phyloP scores from a whole-genome alignment of 768 basidiomycete species.

The Mycena rosella region DNA sequence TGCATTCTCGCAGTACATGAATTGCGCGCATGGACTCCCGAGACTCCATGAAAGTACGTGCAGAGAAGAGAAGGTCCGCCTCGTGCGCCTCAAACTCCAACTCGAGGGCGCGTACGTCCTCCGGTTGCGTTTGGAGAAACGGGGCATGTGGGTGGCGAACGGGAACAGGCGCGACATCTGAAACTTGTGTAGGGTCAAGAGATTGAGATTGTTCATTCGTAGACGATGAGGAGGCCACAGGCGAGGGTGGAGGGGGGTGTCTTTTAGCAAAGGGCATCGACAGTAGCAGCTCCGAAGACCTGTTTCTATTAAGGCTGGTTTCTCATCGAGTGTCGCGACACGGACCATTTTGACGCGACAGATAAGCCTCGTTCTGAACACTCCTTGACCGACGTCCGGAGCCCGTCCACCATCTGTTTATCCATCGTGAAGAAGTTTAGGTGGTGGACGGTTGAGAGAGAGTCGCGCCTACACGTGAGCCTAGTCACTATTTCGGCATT shows the following conservation, averaged over 20 bases:
- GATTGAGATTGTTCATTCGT: constrained; percentile 24
- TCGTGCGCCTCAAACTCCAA: constrained; percentile 69
- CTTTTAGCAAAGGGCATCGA: constrained; percentile 51
- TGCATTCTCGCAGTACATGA: constrained; percentile 73
- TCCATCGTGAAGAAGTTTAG: constrained; percentile 58
- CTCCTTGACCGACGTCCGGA: constrained; percentile 75
- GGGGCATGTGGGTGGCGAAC: constrained; percentile 55
- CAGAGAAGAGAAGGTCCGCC: constrained; percentile 79
- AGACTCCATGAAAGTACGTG: constrained; percentile 78
- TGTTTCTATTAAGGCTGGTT: constrained; percentile 45
- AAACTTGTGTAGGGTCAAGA: constrained; percentile 37
- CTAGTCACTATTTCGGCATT: no score
- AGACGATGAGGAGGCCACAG: constrained; percentile 44
- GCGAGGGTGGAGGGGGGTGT: constrained; percentile 50
- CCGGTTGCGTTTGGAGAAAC: constrained; percentile 45
- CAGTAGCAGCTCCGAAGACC: constrained; percentile 79
- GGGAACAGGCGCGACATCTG: constrained; percentile 34
- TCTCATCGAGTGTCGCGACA: background rate
- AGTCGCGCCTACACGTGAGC: constrained; percentile 5
- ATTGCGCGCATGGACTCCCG: constrained; percentile 85
- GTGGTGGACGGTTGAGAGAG: background rate
- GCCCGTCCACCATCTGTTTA: constrained; percentile 62
- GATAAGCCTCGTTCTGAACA: constrained; percentile 80
- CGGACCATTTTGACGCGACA: constrained; percentile 84
- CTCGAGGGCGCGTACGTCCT: constrained; percentile 53